These are phyloP conservation scores for Ormosia emarginata DNA, from an alignment of 306 rosid species.

Conservation along the genomic window DNA sequence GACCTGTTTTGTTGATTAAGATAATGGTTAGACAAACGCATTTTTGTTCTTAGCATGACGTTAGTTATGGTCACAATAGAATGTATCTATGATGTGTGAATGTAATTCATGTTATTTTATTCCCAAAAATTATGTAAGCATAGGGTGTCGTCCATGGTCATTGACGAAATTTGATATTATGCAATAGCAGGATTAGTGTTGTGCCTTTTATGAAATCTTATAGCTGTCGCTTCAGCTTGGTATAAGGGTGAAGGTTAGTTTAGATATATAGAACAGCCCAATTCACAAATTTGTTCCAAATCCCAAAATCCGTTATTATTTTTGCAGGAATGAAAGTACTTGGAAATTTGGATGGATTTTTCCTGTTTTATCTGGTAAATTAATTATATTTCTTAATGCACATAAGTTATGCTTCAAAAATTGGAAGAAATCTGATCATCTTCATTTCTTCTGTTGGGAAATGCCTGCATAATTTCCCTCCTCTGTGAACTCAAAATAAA, in stretches of 20 bases:
- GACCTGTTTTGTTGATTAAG: conserved; percentile 4
- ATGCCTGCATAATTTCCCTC: no score
- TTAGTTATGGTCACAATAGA: neutral
- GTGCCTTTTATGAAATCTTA: conserved; percentile 78
- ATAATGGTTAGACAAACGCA: neutral
- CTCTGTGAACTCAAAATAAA: no score
- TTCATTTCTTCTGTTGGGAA: conserved; percentile 37
- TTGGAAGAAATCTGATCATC: conserved; percentile 15
- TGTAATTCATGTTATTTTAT: neutral
- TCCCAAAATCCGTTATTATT: conserved; percentile 26
- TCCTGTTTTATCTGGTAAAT: conserved; percentile 71
- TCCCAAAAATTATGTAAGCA: neutral
- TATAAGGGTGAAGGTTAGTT: conserved; percentile 80
- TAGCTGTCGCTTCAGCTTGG: conserved; percentile 87
- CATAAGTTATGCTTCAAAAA: conserved; percentile 12
- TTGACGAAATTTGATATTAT: conserved; percentile 27
- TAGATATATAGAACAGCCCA: neutral
- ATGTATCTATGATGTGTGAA: neutral
- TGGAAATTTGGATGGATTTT: conserved; percentile 79
- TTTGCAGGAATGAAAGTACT: conserved; percentile 83
- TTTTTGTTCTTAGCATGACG: neutral
- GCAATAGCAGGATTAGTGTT: conserved; percentile 51
- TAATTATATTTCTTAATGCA: neutral
- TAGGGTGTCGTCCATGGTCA: neutral
- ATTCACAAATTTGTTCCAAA: conserved; percentile 6